Base-by-base conservation (phyloP, 495 filamentous ascomycete species). In the Sporormia fimetaria region DNA sequence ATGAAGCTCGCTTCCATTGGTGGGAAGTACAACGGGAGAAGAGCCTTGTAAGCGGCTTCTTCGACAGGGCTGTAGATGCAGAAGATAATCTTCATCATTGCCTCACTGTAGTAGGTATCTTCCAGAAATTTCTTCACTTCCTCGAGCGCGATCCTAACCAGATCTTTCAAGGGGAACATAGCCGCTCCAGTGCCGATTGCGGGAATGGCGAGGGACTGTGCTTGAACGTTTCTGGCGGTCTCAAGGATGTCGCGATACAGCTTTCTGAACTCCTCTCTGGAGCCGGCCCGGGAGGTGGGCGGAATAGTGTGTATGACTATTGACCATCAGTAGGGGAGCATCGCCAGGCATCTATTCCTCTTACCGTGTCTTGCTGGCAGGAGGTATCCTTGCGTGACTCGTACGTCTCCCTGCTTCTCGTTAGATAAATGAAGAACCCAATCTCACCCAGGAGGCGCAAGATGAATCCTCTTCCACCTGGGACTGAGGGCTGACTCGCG, bases 101-200 rank as follows among this genome's bases (percentile, higher is more conserved):
- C 7, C 9, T 11, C 46, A 12, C 1, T 32, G n/a, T 25, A 16
- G 9, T 46, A 26, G 3, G 18, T 10, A 10, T 34, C 22, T 25
- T 45, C 51, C 15, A 54, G 32, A 33, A 45, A 54, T 7, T 29
- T 21, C 24, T 49, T 44, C n/a, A 54, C 51, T 33, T 54, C 51
- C 23, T 44, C 45, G 21, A 54, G 40, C 3, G 45, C 44, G 12
- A 54, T 26, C 4, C 35, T 15, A 9, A 45, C 44, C 8, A 11
- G 26, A 21, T 49, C 40, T 2, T 33, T 27, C 6, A 4, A 11
- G 8, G 51, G 45, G 21, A 46, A 54, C 18, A 37, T 44, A 11
- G 49, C 37, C 40, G 35, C 37, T 5, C 51, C 51, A 7, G 45
- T 44, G n/a, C 51, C 51, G 34, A 54, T 45, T 3, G 40, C n/a